Conservation (phyloP, 2,329 filamentous ascomycete species). For the Chlorencoelia australis region DNA sequence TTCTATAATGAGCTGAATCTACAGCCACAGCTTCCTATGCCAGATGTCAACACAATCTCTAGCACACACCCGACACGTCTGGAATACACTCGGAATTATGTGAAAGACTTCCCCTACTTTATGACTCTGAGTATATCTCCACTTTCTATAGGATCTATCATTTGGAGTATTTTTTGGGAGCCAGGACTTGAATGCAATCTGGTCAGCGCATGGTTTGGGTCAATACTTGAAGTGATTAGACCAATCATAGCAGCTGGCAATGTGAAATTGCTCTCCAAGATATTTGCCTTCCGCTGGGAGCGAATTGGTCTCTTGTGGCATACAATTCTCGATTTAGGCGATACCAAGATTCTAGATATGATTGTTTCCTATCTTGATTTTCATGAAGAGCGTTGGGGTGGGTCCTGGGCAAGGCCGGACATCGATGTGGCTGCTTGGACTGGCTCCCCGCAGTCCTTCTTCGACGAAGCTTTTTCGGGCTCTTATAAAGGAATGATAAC, state of each 20-base stretch:
- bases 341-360: slow-evolving; percentile 3
- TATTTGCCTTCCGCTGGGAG: slow-evolving; percentile 5
- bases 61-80: neutral
- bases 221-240: slow-evolving; percentile 6
- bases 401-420: slow-evolving; percentile 5
- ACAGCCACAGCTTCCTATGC: slow-evolving; percentile 6
- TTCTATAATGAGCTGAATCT: slow-evolving; percentile 7
- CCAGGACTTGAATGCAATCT: slow-evolving; percentile 6
- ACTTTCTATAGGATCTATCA: slow-evolving; percentile 2
- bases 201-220: slow-evolving; percentile 8
- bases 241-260: slow-evolving; percentile 5
- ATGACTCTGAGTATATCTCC: slow-evolving; percentile 8
- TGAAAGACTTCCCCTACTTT: slow-evolving; percentile 6
- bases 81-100: slow-evolving; percentile 6
- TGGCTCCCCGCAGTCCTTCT: slow-evolving; percentile 9
- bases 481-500: slow-evolving; percentile 2
- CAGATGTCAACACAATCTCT: slow-evolving; percentile 1
- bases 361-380: slow-evolving; percentile 5
- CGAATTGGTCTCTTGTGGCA: slow-evolving; percentile 5
- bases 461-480: slow-evolving; percentile 7
- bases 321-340: slow-evolving; percentile 4
- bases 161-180: slow-evolving; percentile 1
- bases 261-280: slow-evolving; percentile 4
- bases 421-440: slow-evolving; percentile 9
- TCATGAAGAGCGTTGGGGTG: slow-evolving; percentile 4